Base-by-base conservation (phyloP, 257 asterid species). In the Thymus quinquecostatus region DNA sequence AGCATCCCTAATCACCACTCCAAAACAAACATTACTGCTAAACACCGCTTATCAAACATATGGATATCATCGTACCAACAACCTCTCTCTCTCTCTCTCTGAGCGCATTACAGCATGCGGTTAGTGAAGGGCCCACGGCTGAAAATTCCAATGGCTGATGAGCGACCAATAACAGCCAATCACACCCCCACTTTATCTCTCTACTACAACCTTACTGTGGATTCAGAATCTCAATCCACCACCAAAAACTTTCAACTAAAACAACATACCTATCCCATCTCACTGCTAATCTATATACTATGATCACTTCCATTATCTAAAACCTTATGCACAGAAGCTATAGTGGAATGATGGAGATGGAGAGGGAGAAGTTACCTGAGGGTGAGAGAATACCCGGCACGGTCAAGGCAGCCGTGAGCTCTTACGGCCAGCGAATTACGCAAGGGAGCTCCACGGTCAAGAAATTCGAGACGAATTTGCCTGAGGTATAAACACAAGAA, bases 111-210 rank as follows among this genome's bases (percentile, higher is more conserved):
- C 49, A 54, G 29, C 51, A 59, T 14, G 10, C n/a, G 6, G 56
- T 50, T 72, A 49, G 12, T 40, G 33, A 70, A 77, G 68, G 86
- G 78, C 3, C 86, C 85, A 79, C 69, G 45, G 54, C 71, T 61
- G 77, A 55, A 81, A 64, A 75, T 59, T 73, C 86, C 81, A 77
- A 84, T 47, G 83, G 80, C 78, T 77, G 84, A 81, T 81, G 89
- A 81, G 74, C 81, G 75, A 77, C 67, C 83, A 82, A 84, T 82
- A 66, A 57, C 79, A 87, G 72, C 92, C 90, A 87, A 60, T 78
- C 87, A 81, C 49, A 71, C 13, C 86, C 57, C 58, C 72, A 70
- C 66, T 75, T 56, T 76, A 78, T 87, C 80, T 77, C 38, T 61
- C 65, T 29, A 51, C 66, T 48, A 21, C 21, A 21, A 21, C 21